Base-by-base conservation (phyloP, 1,284 basidiomycete genomes). In the Ustilago crameri region DNA sequence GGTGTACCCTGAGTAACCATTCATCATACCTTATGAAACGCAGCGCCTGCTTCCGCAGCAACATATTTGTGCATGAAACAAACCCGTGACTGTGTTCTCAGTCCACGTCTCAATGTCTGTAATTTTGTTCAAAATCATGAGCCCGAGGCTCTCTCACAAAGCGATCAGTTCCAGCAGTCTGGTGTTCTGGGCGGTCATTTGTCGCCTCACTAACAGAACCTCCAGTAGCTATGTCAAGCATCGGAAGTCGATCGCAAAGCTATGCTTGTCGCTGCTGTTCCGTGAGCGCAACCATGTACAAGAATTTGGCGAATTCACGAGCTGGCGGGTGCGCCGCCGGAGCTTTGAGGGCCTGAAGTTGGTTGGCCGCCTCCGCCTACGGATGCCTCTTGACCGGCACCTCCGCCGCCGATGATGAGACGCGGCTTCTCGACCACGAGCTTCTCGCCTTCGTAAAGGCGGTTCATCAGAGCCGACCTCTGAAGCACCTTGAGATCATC, bases 381-480 rank as follows among this genome's bases (percentile, higher is more conserved):
- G 3, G 64, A 43, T 14, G 69, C 73, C 53, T 77, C 75, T 15
- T 35, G 38, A 40, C 70, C 70, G 1, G 64, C 65, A 40, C 72
- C 77, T 10, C 78, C 78, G 7, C 79, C 79, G 22, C 75, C 77
- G 22, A 79, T 49, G 42, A 80, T 75, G 22, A 80, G 54, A 34
- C 48, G 61, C 34, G 79, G 79, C 63, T 72, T 61, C 53, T 83
- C 81, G 2, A 83, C 79, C 5, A 83, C 81, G 5, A 83, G 73
- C 57, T 73, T 74, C 62, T 82, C 80, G 23, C 78, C 80, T 41
- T 78, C 76, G 58, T 83, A 83, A 54, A 83, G 55, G 14, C 75
- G 53, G 57, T 82, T 83, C 60, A 74, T 75, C 30, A 83, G 59
- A 14, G 81, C 81, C 14, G 81, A 78, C 18, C 81, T 68, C 49